Evolutionary conservation across 352 stramenopile species (phyloP), one percentile per base, ranked within the genome.

Genomic region (Pythium phragmiticola): DNA sequence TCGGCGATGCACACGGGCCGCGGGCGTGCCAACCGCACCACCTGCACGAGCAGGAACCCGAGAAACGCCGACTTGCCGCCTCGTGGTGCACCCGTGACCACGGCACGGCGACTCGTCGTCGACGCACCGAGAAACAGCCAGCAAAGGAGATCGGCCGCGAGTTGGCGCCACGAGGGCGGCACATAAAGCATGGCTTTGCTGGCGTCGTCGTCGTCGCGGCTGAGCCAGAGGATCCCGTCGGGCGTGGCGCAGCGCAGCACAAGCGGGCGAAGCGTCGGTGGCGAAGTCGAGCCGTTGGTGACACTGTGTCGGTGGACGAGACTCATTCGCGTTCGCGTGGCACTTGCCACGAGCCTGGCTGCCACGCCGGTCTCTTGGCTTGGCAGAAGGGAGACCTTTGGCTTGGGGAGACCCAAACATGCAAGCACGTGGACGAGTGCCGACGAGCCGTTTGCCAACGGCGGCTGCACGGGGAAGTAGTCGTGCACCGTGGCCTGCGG

Each of bases 21-120:
- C 19, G 28, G 14, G 6, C 13, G 4, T 11, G 28, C 19, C 0
- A 63, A 19, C n/a, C 36, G 33, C 4, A 60, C 33, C 50, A 66
- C 7, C 26, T 55, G 42, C 23, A 55, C 12, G n/a, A 66, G 51
- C 30, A 66, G 4, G 30, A 59, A 66, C 0, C 48, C 60, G 39
- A 66, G 39, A 60, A 60, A 66, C 14, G 43, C 60, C 30, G 50
- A 60, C 21, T 66, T 66, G 41, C 60, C 51, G 30, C 48, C 50
- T 16, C 60, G 48, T 21, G 50, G 39, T 14, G 51, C 42, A 12
- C 60, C 60, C 11, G 37, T 46, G n/a, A 66, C 3, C 0, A 66
- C 14, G 6, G 39, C 48, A 30, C 59, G 39, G 16, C 39, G 59
- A 23, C 57, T 47, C 26, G 17, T 11, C 17, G 51, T 33, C 1